Base-by-base conservation (phyloP, 352 stramenopile species). In the Globisporangium rhizosaccharum region DNA sequence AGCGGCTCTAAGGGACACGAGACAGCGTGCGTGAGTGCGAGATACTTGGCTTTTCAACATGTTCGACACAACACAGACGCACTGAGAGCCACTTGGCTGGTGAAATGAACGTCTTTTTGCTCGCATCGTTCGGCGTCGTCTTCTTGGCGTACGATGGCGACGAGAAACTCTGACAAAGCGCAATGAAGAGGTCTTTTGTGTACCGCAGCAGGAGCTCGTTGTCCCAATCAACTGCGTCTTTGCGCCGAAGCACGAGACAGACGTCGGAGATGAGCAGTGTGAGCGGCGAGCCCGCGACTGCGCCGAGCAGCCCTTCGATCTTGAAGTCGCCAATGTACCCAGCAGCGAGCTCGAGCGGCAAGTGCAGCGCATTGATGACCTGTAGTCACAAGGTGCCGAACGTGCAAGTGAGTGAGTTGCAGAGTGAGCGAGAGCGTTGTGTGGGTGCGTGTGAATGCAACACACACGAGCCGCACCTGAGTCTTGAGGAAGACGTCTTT, bases 181-280 rank as follows among this genome's bases (percentile, higher is more conserved):
- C 70, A 23, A 90, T 56, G 20, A 85, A 25, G 1, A 89, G 64
- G 33, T 92, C 80, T 44, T 84, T 87, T 10, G 80, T 68, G 49
- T 88, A 87, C n/a, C 82, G 80, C 17, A 87, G 65, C 41, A 76
- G 62, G n/a, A 89, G 62, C 36, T 89, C 83, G 46, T 89, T 82
- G 45, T 76, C 67, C 80, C 80, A 90, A 50, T 85, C 68, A 8
- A 87, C 30, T 36, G 30, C 70, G 8, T 73, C 56, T 44, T 88
- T 75, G 18, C 75, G 75, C 30, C 69, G 66, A 1, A 92, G 54
- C 20, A 92, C 76, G 25, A 92, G 73, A 44, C 78, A 85, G 1
- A 88, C 57, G 47, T 90, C 76, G 33, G 73, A 72, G 30, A 89
- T 53, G 14, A 51, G 68, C 30, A 88, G 70, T 33, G 71, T 73